Base-by-base conservation (phyloP, 257 asterid genomes). In the Pogostemon cablin region DNA sequence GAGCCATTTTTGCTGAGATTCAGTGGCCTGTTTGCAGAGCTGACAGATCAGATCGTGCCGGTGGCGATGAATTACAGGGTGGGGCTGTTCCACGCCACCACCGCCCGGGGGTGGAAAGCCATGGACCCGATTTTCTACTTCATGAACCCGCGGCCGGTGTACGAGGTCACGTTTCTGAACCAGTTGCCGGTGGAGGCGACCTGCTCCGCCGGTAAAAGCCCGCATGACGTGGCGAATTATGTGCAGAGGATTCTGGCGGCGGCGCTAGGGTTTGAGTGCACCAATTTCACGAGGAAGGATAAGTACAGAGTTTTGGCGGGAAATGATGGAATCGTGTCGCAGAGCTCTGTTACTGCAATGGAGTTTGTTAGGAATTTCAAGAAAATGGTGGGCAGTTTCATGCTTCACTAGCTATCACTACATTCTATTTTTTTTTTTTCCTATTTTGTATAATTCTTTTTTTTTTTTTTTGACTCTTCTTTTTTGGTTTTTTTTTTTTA, bases 261-360 rank as follows among this genome's bases (percentile, higher is more conserved):
- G 5, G 83, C 96, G 25, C 74, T 92, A 52, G 98, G 98, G 55
- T 92, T 92, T 55, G 97, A 92, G 80, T 92, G 98, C 82, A 92
- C 98, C 3, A 86, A 88, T 11, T 90, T 86, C 7, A 92, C 98
- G 6, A 77, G 98, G 72, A 88, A 78, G 75, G 98, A 92, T n/a
- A 92, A 92, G 83, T 92, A 92, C 60, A 76, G 95, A 11, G 92
- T 90, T 76, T 91, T 92, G 12, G 98, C 97, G 1, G 98, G 98
- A 0, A 92, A 90, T 49, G 98, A 92, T 66, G 98, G 97, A 49
- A 78, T 71, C 8, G 98, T 89, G 40, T 65, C 90, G 2, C 79
- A 72, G 34, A 35, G 56, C 1, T 68, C 71, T 3, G 4, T 9
- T 4, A 10, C 44, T 8, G 75, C 71, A 8, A 53, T 35, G 9